Base-by-base conservation (phyloP, 352 stramenopile species). In the Phytophthora tubulina region DNA sequence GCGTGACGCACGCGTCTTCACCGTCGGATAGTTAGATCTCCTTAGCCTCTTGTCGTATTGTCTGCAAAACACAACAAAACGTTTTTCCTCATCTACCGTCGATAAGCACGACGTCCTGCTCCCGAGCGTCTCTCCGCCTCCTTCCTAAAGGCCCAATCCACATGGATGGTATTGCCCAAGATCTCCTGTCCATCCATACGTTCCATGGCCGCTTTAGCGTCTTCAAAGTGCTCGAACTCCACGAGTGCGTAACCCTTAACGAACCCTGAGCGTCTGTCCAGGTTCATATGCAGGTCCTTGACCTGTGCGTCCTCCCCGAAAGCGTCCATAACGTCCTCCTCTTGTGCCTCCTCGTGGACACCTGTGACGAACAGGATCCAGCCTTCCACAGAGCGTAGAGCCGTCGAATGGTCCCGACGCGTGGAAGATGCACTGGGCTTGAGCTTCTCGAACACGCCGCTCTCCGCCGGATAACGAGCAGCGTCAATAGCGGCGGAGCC, bases 221-320 rank as follows among this genome's bases (percentile, higher is more conserved):
- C 93, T n/a, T 97, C 86, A 63, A 96, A 97, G 11, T 92, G 80
- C 61, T 92, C 90, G 57, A 97, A 99, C 76, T 99, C 95, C 39
- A 99, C 86, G 17, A 99, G 83, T 45, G 95, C 95, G 76, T 99
- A 99, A 30, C 96, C 94, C 78, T 99, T 99, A 41, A 98, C 92
- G 73, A 98, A 98, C 41, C 97, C 97, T 32, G 96, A 98, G 64
- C 93, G 88, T 56, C 97, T 82, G 79, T 99, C 96, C 33, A 99
- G 75, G 70, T 98, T 99, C 77, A 99, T 78, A 78, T 98, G 93
- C 71, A 99, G 76, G 75, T 99, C 98, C 78, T 98, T 98, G 8
- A 99, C 93, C 35, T 90, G 85, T n/a, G 96, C 96, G 77, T 97
- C 96, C 64, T 99, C 97, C 45, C 86, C 90, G 73, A 99, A 99